Base-by-base conservation (phyloP, 2,329 filamentous ascomycete genomes). In the Stylonectria norvegica region DNA sequence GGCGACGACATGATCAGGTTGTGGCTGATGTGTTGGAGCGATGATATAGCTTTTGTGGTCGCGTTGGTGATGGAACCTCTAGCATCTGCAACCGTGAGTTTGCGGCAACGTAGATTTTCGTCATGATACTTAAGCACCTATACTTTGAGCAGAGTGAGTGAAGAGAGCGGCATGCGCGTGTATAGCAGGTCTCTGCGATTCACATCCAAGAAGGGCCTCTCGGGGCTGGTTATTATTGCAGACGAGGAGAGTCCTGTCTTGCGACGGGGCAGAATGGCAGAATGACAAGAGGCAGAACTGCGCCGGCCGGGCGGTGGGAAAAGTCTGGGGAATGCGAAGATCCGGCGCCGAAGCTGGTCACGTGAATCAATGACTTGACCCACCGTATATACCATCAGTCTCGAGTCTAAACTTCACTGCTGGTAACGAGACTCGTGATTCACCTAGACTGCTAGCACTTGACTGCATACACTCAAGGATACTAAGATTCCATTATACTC, bases 51-150 rank as follows among this genome's bases (percentile, higher is more conserved):
- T n/a, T 8, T 29, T 29, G 15, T 5, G 27, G 27, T 29, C 12
- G 27, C n/a, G n/a, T 12, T 25, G 7, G 12, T 15, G 28, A 9
- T 9, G 28, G 14, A 30, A 7, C 5, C 19, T 55, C 51, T 56
- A 58, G 60, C 60, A 62, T 63, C 53, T 59, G 49, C 56, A 64
- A 59, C 54, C 52, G 64, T 66, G 63, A 66, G 63, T 58, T 55
- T 64, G 52, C 55, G 58, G 58, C 55, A 63, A 53, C 42, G 46
- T 42, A 50, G 43, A 52, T 40, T 49, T 52, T 56, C 54, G 55
- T 62, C 49, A 43, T 65, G 60, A 64, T 63, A 64, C 62, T 59
- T 62, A 63, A 64, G 63, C 61, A 65, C 63, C 63, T 65, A 49
- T 57, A 43, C 47, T 44, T 60, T 59, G 59, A 58, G 53, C 49